These are phyloP conservation scores for Collybia sordida DNA, from an alignment of 768 basidiomycete genomes.

Conservation along the genomic window DNA sequence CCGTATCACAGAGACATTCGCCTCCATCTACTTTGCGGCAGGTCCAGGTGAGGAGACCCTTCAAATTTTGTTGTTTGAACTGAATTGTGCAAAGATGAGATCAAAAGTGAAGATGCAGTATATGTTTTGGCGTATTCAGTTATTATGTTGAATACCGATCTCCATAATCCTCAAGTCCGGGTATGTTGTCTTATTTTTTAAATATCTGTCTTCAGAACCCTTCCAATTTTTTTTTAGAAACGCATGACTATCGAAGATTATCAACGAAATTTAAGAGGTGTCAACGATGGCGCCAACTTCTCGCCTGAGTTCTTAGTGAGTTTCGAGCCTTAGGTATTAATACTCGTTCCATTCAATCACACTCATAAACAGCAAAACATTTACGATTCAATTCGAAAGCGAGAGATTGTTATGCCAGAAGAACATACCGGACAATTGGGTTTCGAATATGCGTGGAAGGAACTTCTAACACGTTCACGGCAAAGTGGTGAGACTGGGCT, in stretches of 20 bases:
- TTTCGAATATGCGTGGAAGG: conserved; percentile 99
- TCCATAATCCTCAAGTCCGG: conserved; percentile 90
- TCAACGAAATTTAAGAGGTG: conserved; percentile 85
- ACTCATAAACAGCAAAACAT: conserved; percentile 65
- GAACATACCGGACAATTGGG: conserved; percentile 96
- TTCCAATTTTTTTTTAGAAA: conserved; percentile 55
- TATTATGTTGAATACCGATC: conserved; percentile 98
- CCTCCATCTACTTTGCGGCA: conserved; percentile 85
- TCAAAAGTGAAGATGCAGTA: conserved; percentile 88
- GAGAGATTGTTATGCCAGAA: conserved; percentile 96
- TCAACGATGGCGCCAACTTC: conserved; percentile 85
- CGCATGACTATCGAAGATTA: conserved; percentile 97
- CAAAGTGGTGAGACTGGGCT: conserved; percentile 61
- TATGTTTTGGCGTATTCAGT: conserved; percentile 94
- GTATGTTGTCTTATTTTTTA: conserved; percentile 39
- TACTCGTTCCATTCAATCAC: background rate
- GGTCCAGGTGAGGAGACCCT: conserved; percentile 58
- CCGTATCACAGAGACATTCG: conserved; percentile 94
- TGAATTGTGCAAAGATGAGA: conserved; percentile 57
- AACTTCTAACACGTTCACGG: conserved; percentile 78
- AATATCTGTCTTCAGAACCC: background rate
- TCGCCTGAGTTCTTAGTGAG: conserved; percentile 81
- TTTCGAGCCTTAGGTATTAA: background rate
- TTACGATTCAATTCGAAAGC: conserved; percentile 91
- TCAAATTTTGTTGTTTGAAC: conserved; percentile 4